Base-by-base conservation (phyloP, 73 alveolate genomes). In the Stentor coeruleus region DNA sequence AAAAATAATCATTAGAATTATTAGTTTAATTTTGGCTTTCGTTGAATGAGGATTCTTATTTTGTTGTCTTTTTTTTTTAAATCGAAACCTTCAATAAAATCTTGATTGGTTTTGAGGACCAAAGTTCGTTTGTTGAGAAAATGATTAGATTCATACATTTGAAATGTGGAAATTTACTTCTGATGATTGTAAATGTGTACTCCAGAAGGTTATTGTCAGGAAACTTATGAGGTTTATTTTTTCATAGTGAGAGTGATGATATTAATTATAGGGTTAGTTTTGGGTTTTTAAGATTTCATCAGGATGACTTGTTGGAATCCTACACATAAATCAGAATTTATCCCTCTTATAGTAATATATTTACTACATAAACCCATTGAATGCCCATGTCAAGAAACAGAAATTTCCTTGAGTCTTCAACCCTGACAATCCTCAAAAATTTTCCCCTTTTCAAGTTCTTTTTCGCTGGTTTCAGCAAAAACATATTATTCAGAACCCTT, bases 351-450 rank as follows among this genome's bases (percentile, higher is more conserved):
- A 26, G 11, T 11, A 20, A 66, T 1, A 66, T 26, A 66, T 26
- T 66, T 66, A 28, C 79, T 40, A 66, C 79, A 66, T 26, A 66
- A 26, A 37, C n/a, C 79, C 14, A 40, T 33, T 20, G 40, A 66
- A 2, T 66, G 79, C 1, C 79, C 79, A 33, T 31, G 33, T 66
- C 79, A 11, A 11, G 79, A 26, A 66, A 66, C 15, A 20, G 2
- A 33, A 66, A 66, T 0, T 66, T 26, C 79, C 79, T 66, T 37
- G 15, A 20, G 79, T 37, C 39, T 66, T 40, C 33, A 66, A 15
- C 39, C 33, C 33, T 20, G 20, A 49, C 49, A 2, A 11, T 66
- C 39, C 11, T 66, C 14, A 14, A 28, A 66, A 66, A 66, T 26
- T 66, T 20, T 66, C 33, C 14, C 11, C 1, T 20, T 14, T 20